Evolutionary conservation across 768 basidiomycete genomes (phyloP), one percentile per base, ranked within the genome.

Genomic region (Suillus luteus): DNA sequence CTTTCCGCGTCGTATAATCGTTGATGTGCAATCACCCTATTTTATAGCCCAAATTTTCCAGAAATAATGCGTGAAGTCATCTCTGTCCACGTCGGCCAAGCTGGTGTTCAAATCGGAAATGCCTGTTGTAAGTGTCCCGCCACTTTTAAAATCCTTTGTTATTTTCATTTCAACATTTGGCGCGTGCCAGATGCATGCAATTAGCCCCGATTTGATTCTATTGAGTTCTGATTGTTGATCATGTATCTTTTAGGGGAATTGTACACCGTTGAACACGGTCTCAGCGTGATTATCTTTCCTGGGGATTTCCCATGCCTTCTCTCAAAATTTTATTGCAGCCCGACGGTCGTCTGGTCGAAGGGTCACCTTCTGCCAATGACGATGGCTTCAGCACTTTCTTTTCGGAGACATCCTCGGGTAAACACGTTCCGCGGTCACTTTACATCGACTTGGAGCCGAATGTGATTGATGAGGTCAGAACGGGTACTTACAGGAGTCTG

Each of bases 371-470:
- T 60, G 80, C 82, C 64, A 86, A 85, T 70, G 91, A 95, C 70
- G 90, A 87, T 79, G 97, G 97, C 72, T 99, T 99, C 86, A 93
- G 90, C 77, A 99, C 97, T 67, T 99, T 99, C 85, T 99, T 99
- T 84, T 96, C 95, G 43, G 97, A 99, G 84, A 99, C 96, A 5
- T 87, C 88, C 38, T 89, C 93, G 61, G 96, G 96, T 66, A 97
- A 97, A 82, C 92, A 97, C 78, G 96, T 99, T 64, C 97, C 97
- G 59, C 89, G 97, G 71, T 97, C 96, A 49, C 86, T 99, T 69
- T 99, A 99, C 83, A 89, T 99, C 65, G 95, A 96, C 79, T 87
- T 96, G 41, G 96, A 99, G 79, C 96, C 96, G 64, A 95, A 95
- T 76, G 96, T 95, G 75, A 93, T 99, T 73, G 96, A 99, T 74